Conservation (phyloP, 1,284 basidiomycete genomes). For the Malassezia sympodialis region DNA sequence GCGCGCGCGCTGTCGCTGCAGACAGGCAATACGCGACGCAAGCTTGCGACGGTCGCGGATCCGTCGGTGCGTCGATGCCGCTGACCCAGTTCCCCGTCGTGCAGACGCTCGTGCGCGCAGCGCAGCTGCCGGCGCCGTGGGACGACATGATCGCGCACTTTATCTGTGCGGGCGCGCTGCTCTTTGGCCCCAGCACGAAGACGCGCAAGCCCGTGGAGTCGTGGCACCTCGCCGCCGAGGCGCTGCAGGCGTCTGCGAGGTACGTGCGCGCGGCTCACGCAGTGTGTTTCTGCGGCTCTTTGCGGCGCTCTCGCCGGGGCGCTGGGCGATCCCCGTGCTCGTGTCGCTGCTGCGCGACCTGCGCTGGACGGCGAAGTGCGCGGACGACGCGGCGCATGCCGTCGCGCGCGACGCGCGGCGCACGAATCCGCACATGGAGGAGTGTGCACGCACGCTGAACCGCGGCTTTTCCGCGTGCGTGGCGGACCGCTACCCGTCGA, state of each 20-base stretch:
- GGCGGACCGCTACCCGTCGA: slow-evolving; percentile 62
- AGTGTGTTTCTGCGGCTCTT: slow-evolving; percentile 32
- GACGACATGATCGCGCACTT: slow-evolving; percentile 31
- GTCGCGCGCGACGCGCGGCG: slow-evolving; percentile 2
- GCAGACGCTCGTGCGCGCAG: slow-evolving; percentile 18
- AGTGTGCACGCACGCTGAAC: slow-evolving; percentile 76
- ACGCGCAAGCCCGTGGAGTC: slow-evolving; percentile 8
- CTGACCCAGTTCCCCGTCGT: slow-evolving; percentile 8
- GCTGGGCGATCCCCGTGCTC: slow-evolving; percentile 37
- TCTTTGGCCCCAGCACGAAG: slow-evolving; percentile 1
- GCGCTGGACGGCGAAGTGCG: slow-evolving; percentile 28
- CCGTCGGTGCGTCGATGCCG: slow-evolving; percentile 15
- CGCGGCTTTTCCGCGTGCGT: slow-evolving; percentile 86
- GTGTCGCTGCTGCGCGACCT: slow-evolving; percentile 31
- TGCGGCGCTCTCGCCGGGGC: slow-evolving; percentile 25
- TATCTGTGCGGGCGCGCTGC: slow-evolving; percentile 21
- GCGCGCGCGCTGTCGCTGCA: slow-evolving; percentile 28
- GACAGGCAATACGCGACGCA: neutral
- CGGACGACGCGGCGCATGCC: slow-evolving; percentile 23
- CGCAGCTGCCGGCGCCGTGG: slow-evolving; percentile 29
- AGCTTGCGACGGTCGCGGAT: slow-evolving; percentile 2
- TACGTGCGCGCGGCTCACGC: neutral
- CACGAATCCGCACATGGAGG: slow-evolving; percentile 61
- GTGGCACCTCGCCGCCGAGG: slow-evolving; percentile 25
- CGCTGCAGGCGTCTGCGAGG: slow-evolving; percentile 24